phyloP scores from a whole-genome alignment of 306 rosid species.

The Oxytropis ochrocephala region DNA sequence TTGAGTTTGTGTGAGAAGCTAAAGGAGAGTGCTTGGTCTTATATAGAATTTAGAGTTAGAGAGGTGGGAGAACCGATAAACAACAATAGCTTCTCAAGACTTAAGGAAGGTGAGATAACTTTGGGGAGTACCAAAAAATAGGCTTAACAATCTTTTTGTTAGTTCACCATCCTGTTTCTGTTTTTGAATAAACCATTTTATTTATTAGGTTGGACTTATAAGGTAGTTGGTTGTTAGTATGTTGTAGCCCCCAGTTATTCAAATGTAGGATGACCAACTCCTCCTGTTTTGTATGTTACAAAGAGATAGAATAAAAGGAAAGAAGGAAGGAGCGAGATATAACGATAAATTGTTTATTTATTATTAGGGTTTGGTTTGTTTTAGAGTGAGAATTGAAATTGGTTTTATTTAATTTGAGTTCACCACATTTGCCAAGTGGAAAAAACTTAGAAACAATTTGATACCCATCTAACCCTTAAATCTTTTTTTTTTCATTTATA shows the following conservation, averaged over 20 bases:
- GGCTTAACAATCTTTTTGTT: not conserved
- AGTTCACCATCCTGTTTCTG: not conserved
- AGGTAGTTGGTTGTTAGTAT: not conserved
- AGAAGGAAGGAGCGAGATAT: not conserved
- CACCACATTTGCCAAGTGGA: no score
- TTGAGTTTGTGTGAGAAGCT: not conserved
- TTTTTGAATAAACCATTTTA: not conserved
- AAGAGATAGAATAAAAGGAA: not conserved
- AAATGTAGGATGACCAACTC: conserved; percentile 14
- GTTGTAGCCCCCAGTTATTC: not conserved
- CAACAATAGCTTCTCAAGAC: no score
- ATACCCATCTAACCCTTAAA: no score
- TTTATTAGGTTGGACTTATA: not conserved
- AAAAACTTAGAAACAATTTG: no score
- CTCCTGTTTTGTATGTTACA: not conserved
- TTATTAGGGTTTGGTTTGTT: not conserved
- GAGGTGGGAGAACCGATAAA: not conserved
- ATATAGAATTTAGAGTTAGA: not conserved
- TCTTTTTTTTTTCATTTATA: no score
- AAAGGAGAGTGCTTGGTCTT: not conserved
- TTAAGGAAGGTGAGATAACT: no score
- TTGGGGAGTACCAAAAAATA: no score
- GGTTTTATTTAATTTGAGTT: no score
- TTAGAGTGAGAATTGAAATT: not conserved
- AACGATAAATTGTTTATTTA: not conserved